Conservation (phyloP, 164 flowering plant species). For the Cinnamomum micranthum region DNA sequence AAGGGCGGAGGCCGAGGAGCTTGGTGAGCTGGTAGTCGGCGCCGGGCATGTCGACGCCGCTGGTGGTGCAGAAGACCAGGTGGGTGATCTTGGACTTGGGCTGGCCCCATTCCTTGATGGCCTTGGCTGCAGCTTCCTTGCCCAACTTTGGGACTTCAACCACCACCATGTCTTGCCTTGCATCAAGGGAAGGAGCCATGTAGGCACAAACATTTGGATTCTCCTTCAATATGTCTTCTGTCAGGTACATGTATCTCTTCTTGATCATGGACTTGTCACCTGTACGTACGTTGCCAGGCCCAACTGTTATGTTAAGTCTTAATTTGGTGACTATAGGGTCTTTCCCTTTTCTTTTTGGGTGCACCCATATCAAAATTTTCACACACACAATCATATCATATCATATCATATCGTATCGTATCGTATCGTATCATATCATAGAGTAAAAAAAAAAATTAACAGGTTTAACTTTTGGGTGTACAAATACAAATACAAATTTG, state of each 20-base stretch:
- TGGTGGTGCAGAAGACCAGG: conserved; percentile 49
- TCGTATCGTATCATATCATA: no score
- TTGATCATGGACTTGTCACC: conserved; percentile 51
- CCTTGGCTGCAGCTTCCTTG: conserved; percentile 43
- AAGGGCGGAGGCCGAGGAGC: conserved; percentile 50
- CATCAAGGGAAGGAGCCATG: conserved; percentile 47
- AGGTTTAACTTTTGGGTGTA: no score
- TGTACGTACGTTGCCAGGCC: conserved; percentile 7
- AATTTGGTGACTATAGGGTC: not conserved
- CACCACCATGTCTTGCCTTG: conserved; percentile 47
- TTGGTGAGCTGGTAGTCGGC: conserved; percentile 49
- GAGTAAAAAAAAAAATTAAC: no score
- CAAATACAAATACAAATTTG: no score
- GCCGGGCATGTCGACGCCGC: conserved; percentile 55
- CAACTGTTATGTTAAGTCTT: not conserved
- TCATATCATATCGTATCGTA: no score
- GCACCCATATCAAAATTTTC: no score
- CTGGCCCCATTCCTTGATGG: conserved; percentile 56
- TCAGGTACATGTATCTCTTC: conserved; percentile 43
- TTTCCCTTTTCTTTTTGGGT: not conserved
- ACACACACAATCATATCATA: no score
- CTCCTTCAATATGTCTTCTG: conserved; percentile 43
- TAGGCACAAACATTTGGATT: conserved; percentile 36
- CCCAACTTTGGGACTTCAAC: conserved; percentile 44
- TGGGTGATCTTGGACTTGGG: conserved; percentile 57